Percentiles rank a stretch among this genome's conserved stretches.
Evolutionary conservation across 2,329 filamentous ascomycete genomes (phyloP).

Genomic region (Monosporascus ibericus): DNA sequence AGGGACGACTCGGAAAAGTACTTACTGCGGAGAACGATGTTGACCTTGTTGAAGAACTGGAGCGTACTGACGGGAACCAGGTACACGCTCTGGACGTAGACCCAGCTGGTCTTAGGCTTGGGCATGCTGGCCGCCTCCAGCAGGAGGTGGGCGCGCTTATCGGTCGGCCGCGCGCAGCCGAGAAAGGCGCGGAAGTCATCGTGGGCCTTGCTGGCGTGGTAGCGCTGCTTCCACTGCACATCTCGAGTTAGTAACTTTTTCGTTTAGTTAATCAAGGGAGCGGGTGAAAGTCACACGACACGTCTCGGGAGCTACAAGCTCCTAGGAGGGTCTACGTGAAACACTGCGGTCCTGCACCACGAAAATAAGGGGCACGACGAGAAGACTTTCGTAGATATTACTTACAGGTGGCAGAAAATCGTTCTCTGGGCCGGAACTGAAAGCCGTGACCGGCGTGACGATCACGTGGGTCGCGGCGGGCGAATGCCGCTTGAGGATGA

Average conservation of each 20-base stretch:
- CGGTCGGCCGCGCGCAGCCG: neutral
- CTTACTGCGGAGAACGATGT: constrained; percentile 1
- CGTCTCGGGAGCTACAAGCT: too few relatives aligned
- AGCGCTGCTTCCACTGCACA: neutral
- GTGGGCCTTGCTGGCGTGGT: neutral
- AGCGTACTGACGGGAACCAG: constrained; percentile 13
- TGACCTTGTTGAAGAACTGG: constrained; percentile 10
- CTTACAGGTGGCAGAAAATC: neutral
- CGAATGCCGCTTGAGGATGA: neutral
- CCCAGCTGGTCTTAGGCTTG: constrained; percentile 15
- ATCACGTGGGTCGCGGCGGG: neutral
- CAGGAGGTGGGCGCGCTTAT: neutral
- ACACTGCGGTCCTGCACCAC: too few relatives aligned
- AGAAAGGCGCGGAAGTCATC: neutral
- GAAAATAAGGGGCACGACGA: too few relatives aligned
- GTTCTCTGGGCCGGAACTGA: neutral
- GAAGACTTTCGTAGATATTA: too few relatives aligned
- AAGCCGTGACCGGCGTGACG: neutral
- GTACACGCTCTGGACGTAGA: constrained; percentile 10
- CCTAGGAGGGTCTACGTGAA: too few relatives aligned
- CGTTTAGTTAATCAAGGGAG: too few relatives aligned
- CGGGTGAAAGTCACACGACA: too few relatives aligned
- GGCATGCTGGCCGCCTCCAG: constrained; percentile 8
- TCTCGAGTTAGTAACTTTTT: too few relatives aligned
- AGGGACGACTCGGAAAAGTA: too few relatives aligned